phyloP scores from a whole-genome alignment of 1,284 basidiomycete genomes.

The Flammula alnicola region DNA sequence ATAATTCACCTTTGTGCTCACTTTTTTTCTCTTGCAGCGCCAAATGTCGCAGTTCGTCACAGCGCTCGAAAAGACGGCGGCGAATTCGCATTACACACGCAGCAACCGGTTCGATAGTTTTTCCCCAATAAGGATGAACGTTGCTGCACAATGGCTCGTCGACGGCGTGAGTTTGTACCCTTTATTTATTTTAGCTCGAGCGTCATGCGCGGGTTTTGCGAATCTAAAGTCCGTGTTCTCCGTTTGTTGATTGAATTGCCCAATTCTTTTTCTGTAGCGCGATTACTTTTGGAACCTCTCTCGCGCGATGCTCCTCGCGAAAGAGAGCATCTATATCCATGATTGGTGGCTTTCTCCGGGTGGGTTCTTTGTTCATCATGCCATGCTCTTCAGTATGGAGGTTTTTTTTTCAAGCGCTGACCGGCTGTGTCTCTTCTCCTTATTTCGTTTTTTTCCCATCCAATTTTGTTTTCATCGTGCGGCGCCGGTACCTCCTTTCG shows the following conservation, averaged over 20 bases:
- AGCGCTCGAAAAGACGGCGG: constrained; percentile 84
- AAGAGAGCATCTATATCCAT: constrained; percentile 90
- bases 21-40: constrained; percentile 51
- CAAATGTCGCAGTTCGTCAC: constrained; percentile 99
- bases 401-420: constrained; percentile 2
- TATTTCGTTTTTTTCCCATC: constrained; percentile 2
- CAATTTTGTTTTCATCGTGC: not conserved
- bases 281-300: constrained; percentile 99
- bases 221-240: not conserved
- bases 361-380: constrained; percentile 32
- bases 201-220: no score
- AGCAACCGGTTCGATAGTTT: constrained; percentile 93
- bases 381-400: constrained; percentile 1
- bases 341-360: constrained; percentile 96
- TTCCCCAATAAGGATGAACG: constrained; percentile 91
- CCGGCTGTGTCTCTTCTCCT: not conserved
- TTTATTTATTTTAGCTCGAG: no score
- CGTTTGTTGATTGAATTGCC: constrained; percentile 3
- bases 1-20: constrained; percentile 1
- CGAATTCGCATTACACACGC: constrained; percentile 80
- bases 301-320: constrained; percentile 89
- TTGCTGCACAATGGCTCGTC: constrained; percentile 98
- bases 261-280: constrained; percentile 51
- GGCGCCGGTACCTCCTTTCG: no score
- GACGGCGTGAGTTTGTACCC: constrained; percentile 75